A percentile compares a stretch with the other conserved stretches of the same genome.
Conservation (phyloP, 495 filamentous ascomycete genomes). For the Terfezia boudieri region DNA sequence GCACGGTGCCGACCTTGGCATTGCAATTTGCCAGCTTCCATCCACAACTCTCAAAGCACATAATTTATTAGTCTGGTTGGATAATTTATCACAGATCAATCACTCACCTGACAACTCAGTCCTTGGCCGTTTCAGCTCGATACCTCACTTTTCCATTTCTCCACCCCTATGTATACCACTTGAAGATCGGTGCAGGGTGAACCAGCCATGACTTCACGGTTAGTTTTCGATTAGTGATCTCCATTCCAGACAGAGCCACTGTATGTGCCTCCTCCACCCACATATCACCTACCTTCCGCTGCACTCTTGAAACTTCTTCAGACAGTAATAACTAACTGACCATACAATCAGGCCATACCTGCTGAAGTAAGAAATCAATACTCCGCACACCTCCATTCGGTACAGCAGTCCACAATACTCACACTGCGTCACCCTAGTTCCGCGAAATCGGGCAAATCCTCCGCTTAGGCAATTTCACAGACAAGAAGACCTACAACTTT, state of each 20-base stretch:
- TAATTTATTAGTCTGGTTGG: too few species aligned
- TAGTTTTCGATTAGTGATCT: constrained; percentile 90
- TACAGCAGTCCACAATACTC: background rate
- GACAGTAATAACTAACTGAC: background rate
- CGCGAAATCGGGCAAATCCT: constrained; percentile 96
- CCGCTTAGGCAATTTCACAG: constrained; percentile 90
- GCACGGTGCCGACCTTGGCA: too few species aligned
- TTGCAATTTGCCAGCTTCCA: too few species aligned
- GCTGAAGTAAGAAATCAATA: constrained; percentile 42
- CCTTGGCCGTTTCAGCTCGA: too few species aligned
- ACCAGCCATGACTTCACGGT: constrained; percentile 44
- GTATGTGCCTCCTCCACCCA: constrained; percentile 25
- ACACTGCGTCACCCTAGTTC: constrained; percentile 38
- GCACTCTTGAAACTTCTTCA: background rate
- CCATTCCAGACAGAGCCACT: constrained; percentile 87
- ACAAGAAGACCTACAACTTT: constrained; percentile 84
- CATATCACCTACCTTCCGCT: background rate
- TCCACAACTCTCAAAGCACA: too few species aligned
- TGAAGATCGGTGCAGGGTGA: too few species aligned
- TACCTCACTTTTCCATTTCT: too few species aligned
- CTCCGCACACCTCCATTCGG: constrained; percentile 4
- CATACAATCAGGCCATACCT: constrained; percentile 51
- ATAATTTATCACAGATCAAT: too few species aligned
- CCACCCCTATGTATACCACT: too few species aligned
- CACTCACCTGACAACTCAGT: too few species aligned